Evolutionary conservation across 352 stramenopile genomes (phyloP).

Genomic region (Pythium rishiriense): DNA sequence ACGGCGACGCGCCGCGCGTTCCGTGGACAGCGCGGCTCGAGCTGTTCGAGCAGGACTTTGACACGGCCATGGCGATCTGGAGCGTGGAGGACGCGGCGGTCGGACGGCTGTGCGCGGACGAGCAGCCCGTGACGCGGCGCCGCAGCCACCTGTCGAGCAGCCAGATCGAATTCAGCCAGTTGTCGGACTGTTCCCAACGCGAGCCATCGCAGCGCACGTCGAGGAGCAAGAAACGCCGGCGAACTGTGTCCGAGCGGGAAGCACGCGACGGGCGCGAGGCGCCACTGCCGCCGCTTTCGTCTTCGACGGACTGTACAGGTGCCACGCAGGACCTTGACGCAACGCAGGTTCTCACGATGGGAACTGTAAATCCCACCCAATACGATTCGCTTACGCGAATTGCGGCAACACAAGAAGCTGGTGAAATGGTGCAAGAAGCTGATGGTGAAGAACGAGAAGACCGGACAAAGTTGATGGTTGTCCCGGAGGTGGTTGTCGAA

Average conservation of each 20-base stretch:
- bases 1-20: not conserved
- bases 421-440: not conserved
- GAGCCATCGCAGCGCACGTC: not conserved
- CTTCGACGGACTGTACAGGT: not conserved
- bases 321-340: not conserved
- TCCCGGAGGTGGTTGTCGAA: too few species aligned
- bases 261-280: not conserved
- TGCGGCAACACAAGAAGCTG: not conserved
- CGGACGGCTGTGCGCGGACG: constrained; percentile 39
- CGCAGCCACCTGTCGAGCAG: constrained; percentile 17
- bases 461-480: not conserved
- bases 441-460: not conserved
- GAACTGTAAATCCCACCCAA: not conserved
- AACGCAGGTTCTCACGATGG: constrained; percentile 1
- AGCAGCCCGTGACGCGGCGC: constrained; percentile 25
- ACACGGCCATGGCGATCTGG: constrained; percentile 67
- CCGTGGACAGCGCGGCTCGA: constrained; percentile 30
- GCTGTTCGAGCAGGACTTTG: constrained; percentile 68
- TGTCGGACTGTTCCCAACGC: constrained; percentile 11
- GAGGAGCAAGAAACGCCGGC: constrained; percentile 14
- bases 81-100: constrained; percentile 52
- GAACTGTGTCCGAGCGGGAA: not conserved
- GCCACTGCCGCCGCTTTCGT: not conserved
- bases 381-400: not conserved
- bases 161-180: constrained; percentile 16